phyloP scores from a whole-genome alignment of 2,329 filamentous ascomycete genomes.

The Colletotrichum incanum region DNA sequence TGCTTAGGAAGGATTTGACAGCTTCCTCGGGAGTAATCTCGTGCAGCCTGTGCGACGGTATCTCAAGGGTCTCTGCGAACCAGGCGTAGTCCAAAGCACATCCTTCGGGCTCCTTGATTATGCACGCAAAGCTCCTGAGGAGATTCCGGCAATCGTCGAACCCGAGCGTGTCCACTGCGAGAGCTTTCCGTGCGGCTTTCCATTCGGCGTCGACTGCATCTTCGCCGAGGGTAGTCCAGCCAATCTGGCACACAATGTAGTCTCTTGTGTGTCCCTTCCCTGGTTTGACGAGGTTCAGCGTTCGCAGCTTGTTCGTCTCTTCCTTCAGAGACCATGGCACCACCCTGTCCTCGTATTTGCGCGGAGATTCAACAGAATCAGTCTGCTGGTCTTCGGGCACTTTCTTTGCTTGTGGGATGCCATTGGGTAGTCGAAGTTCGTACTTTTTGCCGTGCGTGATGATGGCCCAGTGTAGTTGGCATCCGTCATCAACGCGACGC shows the following conservation, averaged over 20 bases:
- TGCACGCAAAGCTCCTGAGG: not conserved
- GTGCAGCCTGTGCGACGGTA: not conserved
- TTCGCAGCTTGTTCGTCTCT: not conserved
- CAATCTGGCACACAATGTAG: slow-evolving; percentile 11
- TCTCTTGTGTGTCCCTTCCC: not conserved
- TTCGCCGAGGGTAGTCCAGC: not conserved
- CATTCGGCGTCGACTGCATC: slow-evolving; percentile 3
- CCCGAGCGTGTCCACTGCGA: not conserved
- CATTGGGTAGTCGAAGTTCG: not conserved
- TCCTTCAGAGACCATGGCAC: not conserved
- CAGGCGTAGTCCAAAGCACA: slow-evolving; percentile 12
- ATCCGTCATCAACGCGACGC: slow-evolving; percentile 10
- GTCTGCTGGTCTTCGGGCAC: not conserved
- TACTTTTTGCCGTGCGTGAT: slow-evolving; percentile 11
- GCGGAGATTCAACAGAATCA: not conserved
- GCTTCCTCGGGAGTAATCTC: slow-evolving; percentile 6
- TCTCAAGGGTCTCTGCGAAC: slow-evolving; percentile 3
- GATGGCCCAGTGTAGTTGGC: slow-evolving; percentile 6
- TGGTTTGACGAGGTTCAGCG: not conserved
- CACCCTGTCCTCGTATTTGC: slow-evolving; percentile 1
- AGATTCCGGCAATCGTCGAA: slow-evolving; percentile 9
- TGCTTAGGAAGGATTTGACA: not conserved
- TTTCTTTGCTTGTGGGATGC: not conserved
- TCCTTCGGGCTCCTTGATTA: slow-evolving; percentile 16
- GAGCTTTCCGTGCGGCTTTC: not conserved